A percentile compares a stretch with the other conserved stretches of the same genome.
Conservation (phyloP, 1,284 basidiomycete genomes). For the Dichomitus squalens region DNA sequence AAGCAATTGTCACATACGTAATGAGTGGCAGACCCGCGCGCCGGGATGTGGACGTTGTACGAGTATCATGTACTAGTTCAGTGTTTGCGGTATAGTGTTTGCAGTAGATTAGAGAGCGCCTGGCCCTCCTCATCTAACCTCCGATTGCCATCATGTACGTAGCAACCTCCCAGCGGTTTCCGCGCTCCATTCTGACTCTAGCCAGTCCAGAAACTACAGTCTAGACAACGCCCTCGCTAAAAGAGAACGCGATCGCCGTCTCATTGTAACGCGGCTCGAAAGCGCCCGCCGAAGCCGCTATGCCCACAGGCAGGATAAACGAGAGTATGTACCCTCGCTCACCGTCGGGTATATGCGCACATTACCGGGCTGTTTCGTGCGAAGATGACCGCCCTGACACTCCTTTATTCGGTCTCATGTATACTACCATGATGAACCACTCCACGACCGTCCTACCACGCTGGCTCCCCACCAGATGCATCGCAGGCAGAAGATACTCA, state of each 20-base stretch:
- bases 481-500: too few relatives aligned
- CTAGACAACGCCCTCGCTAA: constrained; percentile 63
- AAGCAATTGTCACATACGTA: not conserved
- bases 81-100: too few relatives aligned
- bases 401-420: constrained; percentile 59
- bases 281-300: too few relatives aligned
- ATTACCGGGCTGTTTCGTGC: too few relatives aligned
- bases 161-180: not conserved
- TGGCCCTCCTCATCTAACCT: constrained; percentile 54
- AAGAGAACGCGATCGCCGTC: constrained; percentile 61
- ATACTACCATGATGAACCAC: constrained; percentile 68
- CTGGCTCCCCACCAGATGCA: constrained; percentile 62
- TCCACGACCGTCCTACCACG: constrained; percentile 58
- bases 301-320: too few relatives aligned
- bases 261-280: too few relatives aligned
- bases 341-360: too few relatives aligned
- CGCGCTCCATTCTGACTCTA: not conserved
- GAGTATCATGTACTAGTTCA: not conserved
- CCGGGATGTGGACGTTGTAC: not conserved
- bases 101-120: constrained; percentile 53
- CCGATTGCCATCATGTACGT: constrained; percentile 53
- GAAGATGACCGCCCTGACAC: too few relatives aligned
- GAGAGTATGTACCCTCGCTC: too few relatives aligned
- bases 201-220: constrained; percentile 58
- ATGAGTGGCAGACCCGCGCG: not conserved